Percentiles rank a stretch among this genome's conserved stretches.
These are phyloP conservation scores for Gomphus bonarii DNA, from an alignment of 1,284 basidiomycete genomes.

Conservation along the genomic window DNA sequence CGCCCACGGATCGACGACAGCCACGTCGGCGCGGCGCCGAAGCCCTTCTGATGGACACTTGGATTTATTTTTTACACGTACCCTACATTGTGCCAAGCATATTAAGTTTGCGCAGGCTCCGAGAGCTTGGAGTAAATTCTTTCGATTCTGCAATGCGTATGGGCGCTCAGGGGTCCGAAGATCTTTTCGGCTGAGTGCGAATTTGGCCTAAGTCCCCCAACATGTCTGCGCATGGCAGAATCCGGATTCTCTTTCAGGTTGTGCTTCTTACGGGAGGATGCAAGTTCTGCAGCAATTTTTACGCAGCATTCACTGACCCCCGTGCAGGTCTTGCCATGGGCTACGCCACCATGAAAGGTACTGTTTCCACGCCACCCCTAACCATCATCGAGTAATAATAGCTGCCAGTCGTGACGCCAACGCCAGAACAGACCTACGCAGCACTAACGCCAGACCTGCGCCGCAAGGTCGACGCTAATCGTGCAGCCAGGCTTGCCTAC, in stretches of 20 bases:
- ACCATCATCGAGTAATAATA: neutral
- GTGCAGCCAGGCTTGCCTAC: constrained; percentile 41
- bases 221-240: neutral
- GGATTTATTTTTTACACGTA: neutral
- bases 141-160: neutral
- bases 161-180: neutral
- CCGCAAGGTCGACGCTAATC: constrained; percentile 53
- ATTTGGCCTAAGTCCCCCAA: neutral
- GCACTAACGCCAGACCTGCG: constrained; percentile 58
- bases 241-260: neutral
- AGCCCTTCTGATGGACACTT: neutral
- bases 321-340: constrained; percentile 26
- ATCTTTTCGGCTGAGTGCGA: too few species aligned
- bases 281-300: constrained; percentile 26
- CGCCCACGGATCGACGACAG: neutral
- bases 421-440: constrained; percentile 44
- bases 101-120: neutral
- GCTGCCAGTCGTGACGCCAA: constrained; percentile 44
- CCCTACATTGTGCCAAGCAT: neutral
- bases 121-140: neutral
- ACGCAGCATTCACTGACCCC: neutral
- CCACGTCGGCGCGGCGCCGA: neutral
- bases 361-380: neutral
- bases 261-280: constrained; percentile 22
- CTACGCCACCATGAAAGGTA: constrained; percentile 56